Conservation (phyloP, 2,329 filamentous ascomycete genomes). For the Microthyrium microscopicum region DNA sequence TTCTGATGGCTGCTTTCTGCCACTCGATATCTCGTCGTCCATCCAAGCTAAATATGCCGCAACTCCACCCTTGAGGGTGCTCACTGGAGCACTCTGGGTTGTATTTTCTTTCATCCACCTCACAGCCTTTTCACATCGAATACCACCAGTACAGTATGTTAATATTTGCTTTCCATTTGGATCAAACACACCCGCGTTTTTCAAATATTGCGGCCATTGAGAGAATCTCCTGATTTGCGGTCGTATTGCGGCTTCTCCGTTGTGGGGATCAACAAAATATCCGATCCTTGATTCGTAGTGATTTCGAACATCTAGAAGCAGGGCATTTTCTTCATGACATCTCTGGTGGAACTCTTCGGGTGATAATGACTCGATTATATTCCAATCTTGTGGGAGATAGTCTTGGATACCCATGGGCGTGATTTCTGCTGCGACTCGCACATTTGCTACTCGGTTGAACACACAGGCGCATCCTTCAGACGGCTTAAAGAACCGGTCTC, state of each 20-base stretch:
- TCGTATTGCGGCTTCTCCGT: conserved; percentile 11
- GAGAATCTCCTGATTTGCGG: conserved; percentile 14
- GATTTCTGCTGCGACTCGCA: conserved; percentile 13
- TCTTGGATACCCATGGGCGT: conserved; percentile 14
- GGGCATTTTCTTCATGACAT: conserved; percentile 9
- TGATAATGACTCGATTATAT: conserved; percentile 10
- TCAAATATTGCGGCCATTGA: conserved; percentile 14
- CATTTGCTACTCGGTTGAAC: conserved; percentile 9
- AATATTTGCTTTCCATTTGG: conserved; percentile 10
- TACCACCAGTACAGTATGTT: conserved; percentile 15
- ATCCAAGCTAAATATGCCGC: conserved; percentile 14
- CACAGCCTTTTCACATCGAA: conserved; percentile 15
- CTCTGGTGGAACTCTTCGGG: conserved; percentile 12
- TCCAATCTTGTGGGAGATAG: conserved; percentile 13
- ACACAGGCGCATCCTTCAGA: conserved; percentile 13
- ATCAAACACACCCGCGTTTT: conserved; percentile 8
- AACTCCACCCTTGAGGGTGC: conserved; percentile 13
- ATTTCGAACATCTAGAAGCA: conserved; percentile 14
- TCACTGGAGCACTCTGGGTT: conserved; percentile 9
- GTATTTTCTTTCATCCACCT: conserved; percentile 14
- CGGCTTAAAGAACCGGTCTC: conserved; percentile 13
- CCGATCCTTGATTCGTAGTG: conserved; percentile 15
- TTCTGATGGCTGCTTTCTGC: conserved; percentile 11
- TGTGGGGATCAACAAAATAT: conserved; percentile 12
- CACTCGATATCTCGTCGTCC: conserved; percentile 10